Evolutionary conservation across 1,284 basidiomycete genomes (phyloP).

Genomic region (Neolentinus lepideus): DNA sequence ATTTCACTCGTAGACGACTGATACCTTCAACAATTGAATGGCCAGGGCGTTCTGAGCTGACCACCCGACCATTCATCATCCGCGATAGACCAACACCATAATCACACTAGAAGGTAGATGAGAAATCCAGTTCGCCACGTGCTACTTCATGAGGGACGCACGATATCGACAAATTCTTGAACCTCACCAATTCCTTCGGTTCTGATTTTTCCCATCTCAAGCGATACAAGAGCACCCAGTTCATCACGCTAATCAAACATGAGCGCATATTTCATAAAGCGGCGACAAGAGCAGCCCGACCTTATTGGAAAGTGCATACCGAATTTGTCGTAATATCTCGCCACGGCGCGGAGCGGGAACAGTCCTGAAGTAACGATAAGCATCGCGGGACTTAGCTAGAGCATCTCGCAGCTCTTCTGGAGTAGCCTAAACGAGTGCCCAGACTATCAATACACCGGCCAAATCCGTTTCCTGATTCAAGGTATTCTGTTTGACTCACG

Average conservation of each 20-base stretch:
- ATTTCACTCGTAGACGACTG: not conserved
- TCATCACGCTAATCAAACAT: slow-evolving; percentile 51
- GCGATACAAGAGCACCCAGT: slow-evolving; percentile 76
- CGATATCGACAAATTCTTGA: slow-evolving; percentile 92
- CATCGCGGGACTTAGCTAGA: slow-evolving; percentile 61
- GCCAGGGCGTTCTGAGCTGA: slow-evolving; percentile 83
- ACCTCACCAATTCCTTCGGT: slow-evolving; percentile 93
- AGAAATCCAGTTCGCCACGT: not conserved
- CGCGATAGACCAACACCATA: slow-evolving; percentile 81
- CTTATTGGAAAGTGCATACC: slow-evolving; percentile 76
- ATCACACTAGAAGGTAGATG: slow-evolving; percentile 41
- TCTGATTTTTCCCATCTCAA: slow-evolving; percentile 96
- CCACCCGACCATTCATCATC: slow-evolving; percentile 85
- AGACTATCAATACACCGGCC: not conserved
- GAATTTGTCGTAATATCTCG: slow-evolving; percentile 83
- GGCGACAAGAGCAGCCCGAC: slow-evolving; percentile 26
- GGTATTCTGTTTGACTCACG: slow-evolving; percentile 27
- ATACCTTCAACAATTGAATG: slow-evolving; percentile 85
- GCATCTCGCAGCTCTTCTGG: slow-evolving; percentile 60
- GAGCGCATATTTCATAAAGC: not conserved
- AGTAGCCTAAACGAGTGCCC: slow-evolving; percentile 39
- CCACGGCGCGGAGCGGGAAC: slow-evolving; percentile 86
- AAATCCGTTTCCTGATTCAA: not conserved
- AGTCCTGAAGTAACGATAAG: slow-evolving; percentile 63
- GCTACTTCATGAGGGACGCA: slow-evolving; percentile 23